Base-by-base conservation (phyloP, 148 eudicot species). In the Cornus kousa region DNA sequence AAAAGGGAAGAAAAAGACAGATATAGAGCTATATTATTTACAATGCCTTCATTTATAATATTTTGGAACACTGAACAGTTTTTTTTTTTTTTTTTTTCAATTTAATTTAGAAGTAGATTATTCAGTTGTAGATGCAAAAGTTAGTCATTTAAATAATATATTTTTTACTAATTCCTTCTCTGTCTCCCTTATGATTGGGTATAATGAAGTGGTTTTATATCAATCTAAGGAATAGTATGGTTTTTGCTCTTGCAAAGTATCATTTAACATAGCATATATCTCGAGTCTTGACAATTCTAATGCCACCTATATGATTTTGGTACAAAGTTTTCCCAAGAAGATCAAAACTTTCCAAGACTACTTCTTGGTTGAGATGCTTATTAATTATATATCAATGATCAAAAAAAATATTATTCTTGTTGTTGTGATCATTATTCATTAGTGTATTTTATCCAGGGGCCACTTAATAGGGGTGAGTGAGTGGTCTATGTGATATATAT, bases 41-140 rank as follows among this genome's bases (percentile, higher is more conserved):
- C 22, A 19, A 39, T 50, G 70, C 39, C 50, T 17, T 35, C 37
- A 35, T 35, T 35, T 35, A 35, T 35, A 35, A 35, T 35, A 35
- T 35, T 35, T 35, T 35, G 37, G 37, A 35, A 35, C 37, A 35
- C 37, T 35, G 37, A 35, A 35, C 37, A 35, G 5, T 35, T 35
- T 0, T 2, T 35, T 35, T 71, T 0, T 2, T 35, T 35, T 71
- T 28, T 17, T n/a, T 20, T 28, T 5, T 1, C 1, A 7, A 33
- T 40, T 11, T 72, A 5, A 12, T 46, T 24, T 43, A 43, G 35
- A 28, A 28, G 43, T 77, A 77, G 22, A 46, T 24, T 35, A 23
- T 76, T 43, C 9, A 8, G 3, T 14, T 77, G 28, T 35, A 67
- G 65, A 48, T 48, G 79, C 72, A 48, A 76, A 66, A 43, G 35